Conservation (phyloP, 139 green algal genomes). For the Gonium pectorale region DNA sequence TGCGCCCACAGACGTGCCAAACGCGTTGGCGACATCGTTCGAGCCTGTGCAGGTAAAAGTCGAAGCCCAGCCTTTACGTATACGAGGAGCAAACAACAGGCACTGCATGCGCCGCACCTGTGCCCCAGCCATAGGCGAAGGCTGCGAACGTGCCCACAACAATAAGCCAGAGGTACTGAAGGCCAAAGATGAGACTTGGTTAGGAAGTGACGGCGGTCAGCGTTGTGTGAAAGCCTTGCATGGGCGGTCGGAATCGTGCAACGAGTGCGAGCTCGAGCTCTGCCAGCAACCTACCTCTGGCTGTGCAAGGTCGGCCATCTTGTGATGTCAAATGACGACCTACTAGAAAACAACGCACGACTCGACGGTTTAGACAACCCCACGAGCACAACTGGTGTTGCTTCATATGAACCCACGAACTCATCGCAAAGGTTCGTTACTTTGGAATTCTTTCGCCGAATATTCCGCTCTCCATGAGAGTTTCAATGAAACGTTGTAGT, state of each 20-base stretch:
- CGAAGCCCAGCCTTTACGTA: neutral
- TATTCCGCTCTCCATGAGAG: too few relatives aligned
- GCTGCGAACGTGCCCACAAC: conserved; percentile 38
- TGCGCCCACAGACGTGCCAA: conserved; percentile 64
- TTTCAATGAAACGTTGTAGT: too few relatives aligned
- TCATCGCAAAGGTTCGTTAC: too few relatives aligned
- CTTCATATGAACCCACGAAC: too few relatives aligned
- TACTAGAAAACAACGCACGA: too few relatives aligned
- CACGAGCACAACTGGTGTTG: too few relatives aligned
- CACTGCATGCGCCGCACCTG: neutral
- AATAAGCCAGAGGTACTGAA: conserved; percentile 51
- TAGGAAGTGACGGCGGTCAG: neutral
- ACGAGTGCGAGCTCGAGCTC: neutral
- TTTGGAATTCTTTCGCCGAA: too few relatives aligned
- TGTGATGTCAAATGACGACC: too few relatives aligned
- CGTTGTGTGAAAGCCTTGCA: neutral
- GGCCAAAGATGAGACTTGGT: neutral
- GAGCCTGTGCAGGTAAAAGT: conserved; percentile 23
- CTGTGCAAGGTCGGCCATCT: neutral
- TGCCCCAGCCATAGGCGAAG: conserved; percentile 22
- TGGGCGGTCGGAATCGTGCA: neutral
- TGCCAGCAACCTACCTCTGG: neutral
- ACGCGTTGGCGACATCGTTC: conserved; percentile 47
- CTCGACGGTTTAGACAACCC: too few relatives aligned
- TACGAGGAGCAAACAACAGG: too few relatives aligned